Conservation (phyloP, 83 land plant species). For the Thuja plicata region DNA sequence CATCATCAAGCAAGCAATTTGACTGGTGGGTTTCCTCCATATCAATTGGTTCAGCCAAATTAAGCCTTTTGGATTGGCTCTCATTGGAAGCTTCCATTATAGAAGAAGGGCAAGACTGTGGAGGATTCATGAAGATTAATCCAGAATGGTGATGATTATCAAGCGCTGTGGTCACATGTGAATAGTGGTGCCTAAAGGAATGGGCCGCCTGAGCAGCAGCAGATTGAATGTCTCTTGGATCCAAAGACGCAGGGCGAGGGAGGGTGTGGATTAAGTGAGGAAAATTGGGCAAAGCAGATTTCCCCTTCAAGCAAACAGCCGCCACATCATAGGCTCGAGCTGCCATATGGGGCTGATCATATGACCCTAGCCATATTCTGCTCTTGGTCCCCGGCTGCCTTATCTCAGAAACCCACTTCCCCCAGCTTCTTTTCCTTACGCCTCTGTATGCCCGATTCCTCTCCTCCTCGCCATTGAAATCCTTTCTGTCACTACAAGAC, state of each 20-base stretch:
- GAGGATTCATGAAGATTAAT: neutral
- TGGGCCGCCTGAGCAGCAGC: conserved; percentile 61
- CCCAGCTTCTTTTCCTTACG: conserved; percentile 46
- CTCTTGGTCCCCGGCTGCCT: conserved; percentile 46
- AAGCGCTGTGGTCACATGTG: neutral
- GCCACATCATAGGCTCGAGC: conserved; percentile 60
- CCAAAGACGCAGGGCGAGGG: conserved; percentile 29
- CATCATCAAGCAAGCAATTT: neutral
- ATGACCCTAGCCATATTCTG: conserved; percentile 53
- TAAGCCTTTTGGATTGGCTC: neutral
- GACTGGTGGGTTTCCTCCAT: neutral
- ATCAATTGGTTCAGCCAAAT: neutral
- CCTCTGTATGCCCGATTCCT: conserved; percentile 57
- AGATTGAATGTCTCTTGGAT: conserved; percentile 44
- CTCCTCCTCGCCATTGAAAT: conserved; percentile 19
- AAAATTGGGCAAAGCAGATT: conserved; percentile 59
- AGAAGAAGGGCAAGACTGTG: neutral
- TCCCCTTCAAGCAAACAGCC: conserved; percentile 40
- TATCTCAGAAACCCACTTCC: conserved; percentile 69
- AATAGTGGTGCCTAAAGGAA: conserved; percentile 31
- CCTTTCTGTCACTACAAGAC: neutral
- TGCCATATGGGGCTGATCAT: conserved; percentile 57
- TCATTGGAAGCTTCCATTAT: neutral
- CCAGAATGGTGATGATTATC: neutral
- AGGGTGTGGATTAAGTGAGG: conserved; percentile 52